Evolutionary conservation across 2,329 filamentous ascomycete genomes (phyloP).

Genomic region (Neoascochyta sp.): DNA sequence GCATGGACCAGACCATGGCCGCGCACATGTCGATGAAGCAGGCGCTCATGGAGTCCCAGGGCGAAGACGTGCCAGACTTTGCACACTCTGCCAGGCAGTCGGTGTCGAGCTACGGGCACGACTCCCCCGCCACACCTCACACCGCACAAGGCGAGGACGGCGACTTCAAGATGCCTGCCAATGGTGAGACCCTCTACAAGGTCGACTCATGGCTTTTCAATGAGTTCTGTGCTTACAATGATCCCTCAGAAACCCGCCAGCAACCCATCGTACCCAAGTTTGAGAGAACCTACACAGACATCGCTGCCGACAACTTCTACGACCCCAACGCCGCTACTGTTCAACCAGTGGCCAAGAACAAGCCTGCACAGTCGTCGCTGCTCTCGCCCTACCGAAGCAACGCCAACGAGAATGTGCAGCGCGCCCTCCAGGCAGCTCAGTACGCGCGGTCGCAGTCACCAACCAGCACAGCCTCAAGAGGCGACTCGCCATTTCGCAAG

Average conservation of each 20-base stretch:
- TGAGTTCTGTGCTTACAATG: conserved; percentile 64
- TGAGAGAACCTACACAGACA: conserved; percentile 79
- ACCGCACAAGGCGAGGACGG: conserved; percentile 52
- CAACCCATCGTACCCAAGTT: conserved; percentile 62
- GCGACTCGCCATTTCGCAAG: conserved; percentile 77
- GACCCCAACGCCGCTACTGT: conserved; percentile 64
- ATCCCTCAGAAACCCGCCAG: conserved; percentile 51
- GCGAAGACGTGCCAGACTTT: conserved; percentile 51
- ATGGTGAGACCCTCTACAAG: conserved; percentile 51
- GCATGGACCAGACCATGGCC: conserved; percentile 44
- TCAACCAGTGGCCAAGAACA: conserved; percentile 36
- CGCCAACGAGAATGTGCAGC: conserved; percentile 57
- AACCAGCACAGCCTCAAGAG: conserved; percentile 52
- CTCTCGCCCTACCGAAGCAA: conserved; percentile 48
- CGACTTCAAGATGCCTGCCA: conserved; percentile 50
- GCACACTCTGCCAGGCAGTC: conserved; percentile 55
- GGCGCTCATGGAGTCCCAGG: conserved; percentile 53
- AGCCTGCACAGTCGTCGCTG: conserved; percentile 51
- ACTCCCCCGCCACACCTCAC: conserved; percentile 60
- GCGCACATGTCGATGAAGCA: conserved; percentile 60
- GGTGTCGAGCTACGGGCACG: conserved; percentile 58
- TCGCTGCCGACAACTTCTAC: conserved; percentile 81
- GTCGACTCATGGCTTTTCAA: conserved; percentile 51
- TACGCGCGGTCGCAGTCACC: conserved; percentile 61
- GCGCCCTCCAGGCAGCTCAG: conserved; percentile 75